Evolutionary conservation across 2,329 filamentous ascomycete species (phyloP).

Genomic region (Clarireedia hainanense): DNA sequence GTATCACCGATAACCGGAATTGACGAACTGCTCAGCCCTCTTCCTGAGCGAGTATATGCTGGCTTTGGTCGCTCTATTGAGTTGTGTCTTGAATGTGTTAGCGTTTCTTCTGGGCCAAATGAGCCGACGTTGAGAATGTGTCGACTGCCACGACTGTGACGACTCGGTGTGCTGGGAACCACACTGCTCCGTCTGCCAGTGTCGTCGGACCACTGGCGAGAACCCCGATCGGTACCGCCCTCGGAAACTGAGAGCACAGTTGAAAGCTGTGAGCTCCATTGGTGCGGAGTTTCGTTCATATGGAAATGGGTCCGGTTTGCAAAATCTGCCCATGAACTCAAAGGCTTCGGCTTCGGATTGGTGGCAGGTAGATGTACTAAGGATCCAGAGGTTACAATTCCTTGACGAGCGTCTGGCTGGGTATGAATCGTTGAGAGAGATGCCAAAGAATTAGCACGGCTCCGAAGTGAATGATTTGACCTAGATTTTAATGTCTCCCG

Average conservation of each 20-base stretch:
- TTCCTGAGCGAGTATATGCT: constrained; percentile 33
- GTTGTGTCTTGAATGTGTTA: constrained; percentile 15
- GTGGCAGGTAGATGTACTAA: constrained; percentile 22
- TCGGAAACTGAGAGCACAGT: constrained; percentile 58
- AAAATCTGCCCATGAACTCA: constrained; percentile 30
- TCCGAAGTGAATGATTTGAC: constrained; percentile 7
- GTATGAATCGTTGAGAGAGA: constrained; percentile 47
- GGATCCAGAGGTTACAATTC: constrained; percentile 24
- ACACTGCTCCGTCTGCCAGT: constrained; percentile 41
- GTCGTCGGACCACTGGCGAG: constrained; percentile 36
- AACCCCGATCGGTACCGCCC: constrained; percentile 38
- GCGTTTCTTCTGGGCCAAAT: constrained; percentile 28
- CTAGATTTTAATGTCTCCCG: constrained; percentile 39
- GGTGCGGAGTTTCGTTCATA: constrained; percentile 45
- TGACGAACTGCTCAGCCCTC: constrained; percentile 27
- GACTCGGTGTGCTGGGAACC: constrained; percentile 38
- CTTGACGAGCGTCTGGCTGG: constrained; percentile 25
- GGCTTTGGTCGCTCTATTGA: constrained; percentile 44
- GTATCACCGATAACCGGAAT: constrained; percentile 46
- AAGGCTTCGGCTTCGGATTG: constrained; percentile 13
- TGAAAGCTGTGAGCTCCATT: constrained; percentile 58
- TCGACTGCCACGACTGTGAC: constrained; percentile 40
- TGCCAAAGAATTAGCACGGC: constrained; percentile 43
- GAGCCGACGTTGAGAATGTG: constrained; percentile 52
- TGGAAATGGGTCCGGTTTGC: constrained; percentile 26